These are phyloP conservation scores for Suillus weaverae DNA, from an alignment of 768 basidiomycete genomes.

Conservation along the genomic window DNA sequence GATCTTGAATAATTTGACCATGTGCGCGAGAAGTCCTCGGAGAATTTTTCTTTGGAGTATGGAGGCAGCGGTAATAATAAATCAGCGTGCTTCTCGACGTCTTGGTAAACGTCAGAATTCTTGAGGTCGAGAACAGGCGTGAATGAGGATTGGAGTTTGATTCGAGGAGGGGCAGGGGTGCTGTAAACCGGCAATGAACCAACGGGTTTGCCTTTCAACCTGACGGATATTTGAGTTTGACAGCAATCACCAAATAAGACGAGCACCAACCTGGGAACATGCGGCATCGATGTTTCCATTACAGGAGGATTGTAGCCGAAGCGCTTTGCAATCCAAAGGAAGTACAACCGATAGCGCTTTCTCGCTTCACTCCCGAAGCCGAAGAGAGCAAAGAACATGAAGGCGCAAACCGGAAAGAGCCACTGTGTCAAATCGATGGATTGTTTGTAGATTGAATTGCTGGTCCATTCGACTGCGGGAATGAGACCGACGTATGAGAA, in stretches of 20 bases:
- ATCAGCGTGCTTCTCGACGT: background rate
- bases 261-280: background rate
- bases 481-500: slow-evolving; percentile 46
- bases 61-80: background rate
- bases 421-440: slow-evolving; percentile 49
- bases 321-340: background rate
- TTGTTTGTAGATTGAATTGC: slow-evolving; percentile 20
- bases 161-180: background rate
- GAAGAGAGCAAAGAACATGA: slow-evolving; percentile 68
- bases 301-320: background rate
- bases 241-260: background rate
- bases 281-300: background rate
- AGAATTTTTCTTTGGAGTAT: background rate
- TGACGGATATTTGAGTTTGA: background rate
- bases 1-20: background rate
- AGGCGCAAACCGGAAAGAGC: slow-evolving; percentile 46
- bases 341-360: slow-evolving; percentile 43
- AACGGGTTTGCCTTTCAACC: background rate
- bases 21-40: background rate
- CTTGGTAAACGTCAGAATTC: background rate
- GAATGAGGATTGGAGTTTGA: background rate
- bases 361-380: slow-evolving; percentile 63
- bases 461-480: slow-evolving; percentile 46
- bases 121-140: background rate
- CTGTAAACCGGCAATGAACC: background rate